Conservation (phyloP, 257 asterid genomes). For the Parsonsia alboflavescens region DNA sequence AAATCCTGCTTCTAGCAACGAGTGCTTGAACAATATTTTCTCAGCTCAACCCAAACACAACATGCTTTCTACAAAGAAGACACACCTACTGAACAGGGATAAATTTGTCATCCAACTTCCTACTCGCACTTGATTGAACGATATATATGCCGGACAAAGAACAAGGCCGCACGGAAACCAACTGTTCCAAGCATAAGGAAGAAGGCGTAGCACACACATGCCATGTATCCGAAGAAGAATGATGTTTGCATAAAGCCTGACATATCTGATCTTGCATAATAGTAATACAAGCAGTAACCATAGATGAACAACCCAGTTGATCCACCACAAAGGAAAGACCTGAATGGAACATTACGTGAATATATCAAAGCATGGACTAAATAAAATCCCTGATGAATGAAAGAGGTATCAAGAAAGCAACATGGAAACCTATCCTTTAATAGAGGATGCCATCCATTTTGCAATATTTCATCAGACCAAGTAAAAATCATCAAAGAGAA, state of each 20-base stretch:
- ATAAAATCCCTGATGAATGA: background rate
- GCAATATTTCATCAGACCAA: no score
- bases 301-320: constrained; percentile 43
- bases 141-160: constrained; percentile 82
- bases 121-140: constrained; percentile 71
- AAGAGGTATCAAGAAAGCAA: background rate
- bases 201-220: constrained; percentile 73
- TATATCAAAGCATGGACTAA: background rate
- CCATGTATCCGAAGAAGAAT: constrained; percentile 75
- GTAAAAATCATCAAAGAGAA: background rate
- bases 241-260: constrained; percentile 40
- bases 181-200: constrained; percentile 88
- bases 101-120: constrained; percentile 8
- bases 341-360: constrained; percentile 7
- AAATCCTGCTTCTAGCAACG: constrained; percentile 4
- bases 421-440: background rate
- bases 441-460: background rate
- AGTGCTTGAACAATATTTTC: background rate
- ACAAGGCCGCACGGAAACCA: constrained; percentile 83
- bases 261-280: constrained; percentile 43
- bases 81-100: constrained; percentile 4
- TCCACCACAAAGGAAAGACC: constrained; percentile 46
- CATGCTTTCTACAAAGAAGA: background rate
- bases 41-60: constrained; percentile 1
- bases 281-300: constrained; percentile 43